A percentile compares a stretch with the other conserved stretches of the same genome.
phyloP scores from a whole-genome alignment of 2,329 filamentous ascomycete species.

The Fusarium torulosum region DNA sequence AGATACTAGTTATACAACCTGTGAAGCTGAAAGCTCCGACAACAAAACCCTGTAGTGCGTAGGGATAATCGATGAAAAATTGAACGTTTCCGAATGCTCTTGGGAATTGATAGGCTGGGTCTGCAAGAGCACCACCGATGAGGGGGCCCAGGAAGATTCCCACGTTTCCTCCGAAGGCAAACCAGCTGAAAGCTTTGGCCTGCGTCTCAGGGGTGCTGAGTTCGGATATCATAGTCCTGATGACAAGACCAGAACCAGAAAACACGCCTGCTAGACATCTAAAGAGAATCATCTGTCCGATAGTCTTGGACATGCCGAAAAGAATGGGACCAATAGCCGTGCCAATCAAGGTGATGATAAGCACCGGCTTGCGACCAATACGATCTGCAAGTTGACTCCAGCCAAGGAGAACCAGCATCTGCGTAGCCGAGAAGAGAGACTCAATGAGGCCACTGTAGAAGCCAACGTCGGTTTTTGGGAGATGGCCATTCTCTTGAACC shows the following conservation, averaged over 20 bases:
- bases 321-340: slow-evolving; percentile 70
- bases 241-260: slow-evolving; percentile 78
- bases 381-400: slow-evolving; percentile 76
- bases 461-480: slow-evolving; percentile 76
- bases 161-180: slow-evolving; percentile 79
- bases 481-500: slow-evolving; percentile 73
- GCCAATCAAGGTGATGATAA: slow-evolving; percentile 75
- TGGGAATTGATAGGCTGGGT: slow-evolving; percentile 75
- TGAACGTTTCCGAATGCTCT: slow-evolving; percentile 59
- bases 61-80: slow-evolving; percentile 66
- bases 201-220: slow-evolving; percentile 77
- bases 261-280: slow-evolving; percentile 80
- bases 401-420: slow-evolving; percentile 81
- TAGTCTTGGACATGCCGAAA: slow-evolving; percentile 74
- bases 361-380: slow-evolving; percentile 77
- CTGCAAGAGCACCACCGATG: slow-evolving; percentile 75
- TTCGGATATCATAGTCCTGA: slow-evolving; percentile 83
- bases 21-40: slow-evolving; percentile 68
- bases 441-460: slow-evolving; percentile 85
- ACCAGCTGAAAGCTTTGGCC: slow-evolving; percentile 79
- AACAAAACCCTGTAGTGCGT: slow-evolving; percentile 67
- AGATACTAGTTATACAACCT: slow-evolving; percentile 62
- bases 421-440: slow-evolving; percentile 78
- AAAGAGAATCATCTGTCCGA: slow-evolving; percentile 82
- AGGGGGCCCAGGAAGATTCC: slow-evolving; percentile 80